phyloP scores from a whole-genome alignment of 2,329 filamentous ascomycete species.

The Scolecobasidium constrictum region DNA sequence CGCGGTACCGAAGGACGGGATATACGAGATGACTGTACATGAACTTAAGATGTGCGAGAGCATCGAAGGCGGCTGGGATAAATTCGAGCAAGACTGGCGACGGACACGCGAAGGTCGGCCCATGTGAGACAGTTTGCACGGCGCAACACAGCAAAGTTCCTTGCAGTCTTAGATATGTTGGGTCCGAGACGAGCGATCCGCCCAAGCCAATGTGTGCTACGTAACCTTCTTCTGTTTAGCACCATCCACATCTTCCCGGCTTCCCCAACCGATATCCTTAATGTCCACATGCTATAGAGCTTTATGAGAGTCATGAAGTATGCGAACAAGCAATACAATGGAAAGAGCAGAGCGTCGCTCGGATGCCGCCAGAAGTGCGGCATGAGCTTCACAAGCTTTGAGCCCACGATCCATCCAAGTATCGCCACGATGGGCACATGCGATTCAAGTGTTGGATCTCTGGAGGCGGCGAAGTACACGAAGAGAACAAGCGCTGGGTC shows the following conservation, averaged over 20 bases:
- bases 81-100: conserved; percentile 43
- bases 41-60: conserved; percentile 42
- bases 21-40: conserved; percentile 47
- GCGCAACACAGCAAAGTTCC: too few relatives aligned
- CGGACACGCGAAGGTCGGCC: conserved; percentile 13
- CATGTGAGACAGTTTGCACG: too few relatives aligned
- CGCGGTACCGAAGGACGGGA: conserved; percentile 39
- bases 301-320: conserved; percentile 50
- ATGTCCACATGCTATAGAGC: too few relatives aligned
- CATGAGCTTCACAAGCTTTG: conserved; percentile 47
- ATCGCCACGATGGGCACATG: not conserved
- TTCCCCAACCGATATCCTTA: too few relatives aligned
- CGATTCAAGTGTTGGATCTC: conserved; percentile 13
- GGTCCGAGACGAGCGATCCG: too few relatives aligned
- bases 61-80: conserved; percentile 43
- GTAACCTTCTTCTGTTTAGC: too few relatives aligned
- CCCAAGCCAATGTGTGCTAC: too few relatives aligned
- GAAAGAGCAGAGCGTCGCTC: conserved; percentile 39
- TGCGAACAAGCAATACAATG: conserved; percentile 41
- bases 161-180: too few relatives aligned
- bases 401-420: conserved; percentile 45
- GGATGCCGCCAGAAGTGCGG: conserved; percentile 43
- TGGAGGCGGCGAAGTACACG: conserved; percentile 9
- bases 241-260: too few relatives aligned
- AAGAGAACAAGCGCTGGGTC: conserved; percentile 24